Evolutionary conservation across 2,329 filamentous ascomycete genomes (phyloP).

Genomic region (Colletotrichum sp.): DNA sequence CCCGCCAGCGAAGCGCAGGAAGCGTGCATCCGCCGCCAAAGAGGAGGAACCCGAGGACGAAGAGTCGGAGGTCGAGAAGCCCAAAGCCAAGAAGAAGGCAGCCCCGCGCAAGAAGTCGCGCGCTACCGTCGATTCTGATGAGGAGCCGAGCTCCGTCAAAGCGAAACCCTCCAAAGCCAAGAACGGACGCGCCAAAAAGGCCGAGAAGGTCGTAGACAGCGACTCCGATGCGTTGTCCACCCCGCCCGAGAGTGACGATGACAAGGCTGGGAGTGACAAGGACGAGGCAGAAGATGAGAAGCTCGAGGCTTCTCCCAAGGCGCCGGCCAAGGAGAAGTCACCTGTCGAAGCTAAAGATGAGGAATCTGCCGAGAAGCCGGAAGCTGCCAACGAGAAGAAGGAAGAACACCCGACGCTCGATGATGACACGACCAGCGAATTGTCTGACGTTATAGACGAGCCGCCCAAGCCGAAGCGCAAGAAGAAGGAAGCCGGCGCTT

Average conservation of each 20-base stretch:
- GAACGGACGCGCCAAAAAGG: constrained; percentile 7
- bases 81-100: constrained; percentile 26
- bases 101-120: constrained; percentile 30
- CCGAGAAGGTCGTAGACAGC: constrained; percentile 4
- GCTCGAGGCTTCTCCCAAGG: background rate
- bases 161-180: constrained; percentile 19
- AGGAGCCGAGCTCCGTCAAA: constrained; percentile 30
- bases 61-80: constrained; percentile 26
- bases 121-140: constrained; percentile 30
- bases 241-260: constrained; percentile 22
- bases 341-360: background rate
- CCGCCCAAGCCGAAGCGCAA: constrained; percentile 62
- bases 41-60: constrained; percentile 28
- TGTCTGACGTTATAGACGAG: constrained; percentile 83
- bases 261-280: constrained; percentile 21
- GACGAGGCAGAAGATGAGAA: constrained; percentile 24
- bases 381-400: constrained; percentile 6
- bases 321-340: background rate
- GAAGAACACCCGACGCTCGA: background rate
- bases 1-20: constrained; percentile 44
- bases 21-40: constrained; percentile 38
- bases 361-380: background rate
- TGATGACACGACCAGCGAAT: constrained; percentile 44
- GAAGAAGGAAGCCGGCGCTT: constrained; percentile 48
- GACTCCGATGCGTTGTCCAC: constrained; percentile 9